Conservation (phyloP, 306 rosid species). For the Malus domestica region ASM211411v1 NC_041791.1:16762501-16763000, state of each 20-base stretch:
- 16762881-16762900: constrained; percentile 33
- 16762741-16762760: constrained; percentile 69
- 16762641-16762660: constrained; percentile 55
- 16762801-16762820: constrained; percentile 8
- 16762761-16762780: constrained; percentile 34
- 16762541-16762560: constrained; percentile 56
- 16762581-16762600: constrained; percentile 59
- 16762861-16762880: constrained; percentile 45
- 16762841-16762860: constrained; percentile 36
- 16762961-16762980: constrained; percentile 16
- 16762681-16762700: constrained; percentile 49
- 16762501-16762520: constrained; percentile 1
- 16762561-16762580: constrained; percentile 67
- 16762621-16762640: constrained; percentile 46
- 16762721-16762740: constrained; percentile 51
- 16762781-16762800: not conserved
- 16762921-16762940: constrained; percentile 53
- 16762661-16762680: constrained; percentile 49
- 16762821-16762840: constrained; percentile 66
- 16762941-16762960: constrained; percentile 44
- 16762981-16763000: constrained; percentile 29
- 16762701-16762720: constrained; percentile 25
- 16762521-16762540: constrained; percentile 25
- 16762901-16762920: constrained; percentile 65
- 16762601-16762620: constrained; percentile 43